A percentile compares a stretch with the other conserved stretches of the same genome.
These are phyloP conservation scores for Hanseniaspora sp. DNA, from an alignment of 1,139 yeast genomes.

Conservation along the genomic window DNA sequence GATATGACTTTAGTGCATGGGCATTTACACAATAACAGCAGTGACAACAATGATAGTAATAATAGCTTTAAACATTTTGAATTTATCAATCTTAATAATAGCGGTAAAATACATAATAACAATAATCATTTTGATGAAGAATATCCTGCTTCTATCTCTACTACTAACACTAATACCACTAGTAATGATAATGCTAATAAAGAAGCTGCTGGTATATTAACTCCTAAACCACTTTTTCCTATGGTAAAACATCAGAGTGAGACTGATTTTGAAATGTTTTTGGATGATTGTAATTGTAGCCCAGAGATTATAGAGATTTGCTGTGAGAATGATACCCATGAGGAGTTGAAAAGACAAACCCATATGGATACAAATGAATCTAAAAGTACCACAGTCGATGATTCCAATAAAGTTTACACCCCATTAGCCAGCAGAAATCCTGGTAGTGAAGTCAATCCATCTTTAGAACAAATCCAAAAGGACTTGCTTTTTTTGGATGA, in stretches of 20 bases:
- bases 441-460: no score
- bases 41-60: conserved; percentile 19
- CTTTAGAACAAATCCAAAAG: conserved; percentile 14
- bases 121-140: background rate
- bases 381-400: background rate
- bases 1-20: conserved; percentile 61
- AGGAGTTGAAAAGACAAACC: background rate
- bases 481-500: conserved; percentile 19
- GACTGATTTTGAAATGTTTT: conserved; percentile 18
- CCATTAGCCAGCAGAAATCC: no score
- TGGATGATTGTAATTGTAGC: conserved; percentile 25
- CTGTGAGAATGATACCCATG: conserved; percentile 30
- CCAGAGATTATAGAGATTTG: conserved; percentile 34
- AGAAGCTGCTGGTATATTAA: conserved; percentile 15
- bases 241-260: conserved; percentile 13
- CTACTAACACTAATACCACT: background rate
- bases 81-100: conserved; percentile 32
- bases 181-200: background rate
- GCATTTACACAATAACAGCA: conserved; percentile 43
- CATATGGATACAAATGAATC: background rate
- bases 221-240: background rate
- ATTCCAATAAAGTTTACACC: no score
- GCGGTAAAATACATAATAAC: no score
- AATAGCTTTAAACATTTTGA: conserved; percentile 34
- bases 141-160: background rate